Evolutionary conservation across 768 basidiomycete species (phyloP), one percentile per base, ranked within the genome.

Genomic region (Podaxis rugospora): DNA sequence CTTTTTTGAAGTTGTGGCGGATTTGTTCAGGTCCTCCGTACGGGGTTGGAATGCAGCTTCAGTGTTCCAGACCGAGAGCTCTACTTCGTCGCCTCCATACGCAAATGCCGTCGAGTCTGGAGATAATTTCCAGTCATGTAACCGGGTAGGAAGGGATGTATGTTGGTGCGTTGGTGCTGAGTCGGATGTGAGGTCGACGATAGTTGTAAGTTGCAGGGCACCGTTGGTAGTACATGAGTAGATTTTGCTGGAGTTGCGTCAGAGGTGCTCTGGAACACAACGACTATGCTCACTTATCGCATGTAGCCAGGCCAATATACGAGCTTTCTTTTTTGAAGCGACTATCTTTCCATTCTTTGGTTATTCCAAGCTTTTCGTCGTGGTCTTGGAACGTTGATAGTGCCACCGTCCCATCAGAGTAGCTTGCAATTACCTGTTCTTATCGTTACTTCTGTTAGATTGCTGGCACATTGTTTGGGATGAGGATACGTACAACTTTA

Each of bases 11-110:
- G 66, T 37, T 1, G 67, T 36, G 21, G 63, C 55, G 49, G 68
- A 62, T 11, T 56, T 47, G 25, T 62, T 56, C 2, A 16, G 7
- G 56, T 65, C 16, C 4, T 65, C 52, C 2, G 70, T 61, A 62
- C 53, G 71, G 32, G 51, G 69, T 62, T 70, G 83, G 78, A 72
- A 90, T 68, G 72, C 78, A 65, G 66, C 64, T 66, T 92, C 88
- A 5, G 82, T 80, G 67, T 89, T 77, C 93, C 93, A 95, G 2
- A 93, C 68, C 1, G 92, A 93, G 1, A 90, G 70, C 59, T 93
- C 90, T 16, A 95, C 90, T 72, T 95, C 93, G 63, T 93, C 86
- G 2, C 93, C 93, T 11, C 88, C 93, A 63, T 93, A 94, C 1
- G 86, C 81, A 74, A 95, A 93, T 0, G 80, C 80, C 37, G 78